phyloP scores from a whole-genome alignment of 2,329 filamentous ascomycete species.

The Coniella vitis region DNA sequence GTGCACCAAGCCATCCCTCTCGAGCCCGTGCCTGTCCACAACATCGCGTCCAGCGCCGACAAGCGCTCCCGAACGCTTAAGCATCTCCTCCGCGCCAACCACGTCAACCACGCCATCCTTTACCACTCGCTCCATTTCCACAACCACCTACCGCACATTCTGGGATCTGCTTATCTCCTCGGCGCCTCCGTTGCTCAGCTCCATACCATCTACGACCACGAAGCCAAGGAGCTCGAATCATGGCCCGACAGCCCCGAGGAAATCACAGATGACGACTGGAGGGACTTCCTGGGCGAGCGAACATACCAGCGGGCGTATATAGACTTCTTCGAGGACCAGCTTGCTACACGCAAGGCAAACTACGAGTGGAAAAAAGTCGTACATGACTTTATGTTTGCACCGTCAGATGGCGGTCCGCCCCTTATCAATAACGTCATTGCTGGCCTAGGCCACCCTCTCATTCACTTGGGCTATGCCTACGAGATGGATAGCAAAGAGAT shows the following conservation, averaged over 20 bases:
- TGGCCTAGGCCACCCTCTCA: constrained; percentile 82
- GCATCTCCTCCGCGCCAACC: constrained; percentile 85
- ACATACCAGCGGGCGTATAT: constrained; percentile 84
- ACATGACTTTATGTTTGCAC: constrained; percentile 62
- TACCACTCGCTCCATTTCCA: constrained; percentile 69
- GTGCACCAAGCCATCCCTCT: constrained; percentile 42
- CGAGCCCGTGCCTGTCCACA: constrained; percentile 64
- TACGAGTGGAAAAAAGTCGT: constrained; percentile 83
- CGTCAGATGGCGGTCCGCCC: constrained; percentile 56
- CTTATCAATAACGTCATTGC: constrained; percentile 74
- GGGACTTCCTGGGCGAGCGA: constrained; percentile 70
- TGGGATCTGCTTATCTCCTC: constrained; percentile 79
- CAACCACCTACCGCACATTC: constrained; percentile 77
- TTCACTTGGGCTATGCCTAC: constrained; percentile 89
- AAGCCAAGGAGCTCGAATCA: constrained; percentile 63
- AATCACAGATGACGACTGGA: constrained; percentile 78
- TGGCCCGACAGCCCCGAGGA: constrained; percentile 85
- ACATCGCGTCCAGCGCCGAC: constrained; percentile 73
- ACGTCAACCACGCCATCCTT: constrained; percentile 80
- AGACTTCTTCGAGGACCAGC: constrained; percentile 91
- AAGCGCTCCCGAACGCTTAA: constrained; percentile 78
- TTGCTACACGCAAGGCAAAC: constrained; percentile 52
- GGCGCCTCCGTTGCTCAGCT: constrained; percentile 69
- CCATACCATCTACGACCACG: constrained; percentile 72
- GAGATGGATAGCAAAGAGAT: constrained; percentile 81